Evolutionary conservation across 2,329 filamentous ascomycete genomes (phyloP).

Genomic region (Hysterium pulicare): DNA sequence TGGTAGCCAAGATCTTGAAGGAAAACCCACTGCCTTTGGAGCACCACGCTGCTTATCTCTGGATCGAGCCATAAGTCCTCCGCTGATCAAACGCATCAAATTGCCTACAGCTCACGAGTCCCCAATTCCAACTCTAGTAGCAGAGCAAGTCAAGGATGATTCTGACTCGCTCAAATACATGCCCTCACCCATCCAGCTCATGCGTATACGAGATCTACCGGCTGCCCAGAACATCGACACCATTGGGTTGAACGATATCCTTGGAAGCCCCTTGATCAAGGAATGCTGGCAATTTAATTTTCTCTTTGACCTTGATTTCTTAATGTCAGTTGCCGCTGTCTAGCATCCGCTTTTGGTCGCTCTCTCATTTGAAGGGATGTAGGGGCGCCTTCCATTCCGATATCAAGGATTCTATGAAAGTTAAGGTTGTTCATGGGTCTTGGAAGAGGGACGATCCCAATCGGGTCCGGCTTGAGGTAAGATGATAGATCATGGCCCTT

Average conservation of each 20-base stretch:
- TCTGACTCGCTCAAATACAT: slow-evolving; percentile 18
- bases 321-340: slow-evolving; percentile 48
- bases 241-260: slow-evolving; percentile 62
- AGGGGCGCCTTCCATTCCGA: slow-evolving; percentile 55
- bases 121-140: slow-evolving; percentile 3
- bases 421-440: slow-evolving; percentile 62
- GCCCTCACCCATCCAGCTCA: slow-evolving; percentile 69
- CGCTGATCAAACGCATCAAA: slow-evolving; percentile 13
- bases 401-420: slow-evolving; percentile 49
- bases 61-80: slow-evolving; percentile 28
- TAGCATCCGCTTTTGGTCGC: no score
- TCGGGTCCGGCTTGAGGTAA: slow-evolving; percentile 56
- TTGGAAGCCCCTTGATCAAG: slow-evolving; percentile 70
- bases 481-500: slow-evolving; percentile 11
- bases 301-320: slow-evolving; percentile 60
- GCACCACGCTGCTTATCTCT: no score
- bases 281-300: slow-evolving; percentile 72
- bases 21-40: neutral
- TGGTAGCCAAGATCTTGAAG: no score
- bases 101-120: slow-evolving; percentile 6
- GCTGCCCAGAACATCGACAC: slow-evolving; percentile 61
- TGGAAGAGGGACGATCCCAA: slow-evolving; percentile 66
- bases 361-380: neutral
- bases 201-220: slow-evolving; percentile 63
- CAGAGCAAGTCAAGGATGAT: neutral